Evolutionary conservation across 164 flowering plant species (phyloP), one percentile per base, ranked within the genome.

Genomic region (Magnolia sinica): DNA sequence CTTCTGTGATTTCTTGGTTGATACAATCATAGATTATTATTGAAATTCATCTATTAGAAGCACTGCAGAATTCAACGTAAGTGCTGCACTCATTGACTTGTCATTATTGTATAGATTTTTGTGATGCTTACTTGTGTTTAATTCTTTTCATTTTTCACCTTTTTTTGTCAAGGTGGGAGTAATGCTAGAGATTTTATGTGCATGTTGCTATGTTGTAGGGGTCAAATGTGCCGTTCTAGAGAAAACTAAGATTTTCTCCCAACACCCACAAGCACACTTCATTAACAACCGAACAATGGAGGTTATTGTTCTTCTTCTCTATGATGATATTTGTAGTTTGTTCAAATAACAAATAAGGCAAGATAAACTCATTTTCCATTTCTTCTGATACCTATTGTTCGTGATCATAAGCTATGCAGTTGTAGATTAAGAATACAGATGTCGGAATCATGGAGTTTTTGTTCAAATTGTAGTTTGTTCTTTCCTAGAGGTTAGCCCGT

Each of bases 231-330:
- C 93, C 10, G 84, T 94, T 83, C 19, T 96, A 83, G 99, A 96
- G 89, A 92, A 87, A 84, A 88, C 73, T 78, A 82, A 9, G 74
- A 74, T 75, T 8, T 94, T 96, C 79, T 88, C 99, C 59, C 86
- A 83, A 64, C 99, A 96, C 75, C 98, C 99, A 70, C 98, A 91
- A 77, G 99, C 99, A 14, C 98, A 94, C 84, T 96, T 96, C 85
- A 91, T 96, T 80, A 94, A 96, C 84, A 96, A 94, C 79, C 89
- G 98, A 20, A 83, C 98, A 10, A 94, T 96, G 99, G 99, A 96
- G 99, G 99, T 96, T 11, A 11, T 16, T 76, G 66, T 70, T 29
- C 37, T 67, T 59, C 51, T 51, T 49, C 78, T 23, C 19, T 68
- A n/a, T 2, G 64, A 66, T 52, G n/a, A 51, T 67, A 51, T n/a